Evolutionary conservation across 2,329 filamentous ascomycete genomes (phyloP).

Genomic region (Diaporthe citrichinensis): DNA sequence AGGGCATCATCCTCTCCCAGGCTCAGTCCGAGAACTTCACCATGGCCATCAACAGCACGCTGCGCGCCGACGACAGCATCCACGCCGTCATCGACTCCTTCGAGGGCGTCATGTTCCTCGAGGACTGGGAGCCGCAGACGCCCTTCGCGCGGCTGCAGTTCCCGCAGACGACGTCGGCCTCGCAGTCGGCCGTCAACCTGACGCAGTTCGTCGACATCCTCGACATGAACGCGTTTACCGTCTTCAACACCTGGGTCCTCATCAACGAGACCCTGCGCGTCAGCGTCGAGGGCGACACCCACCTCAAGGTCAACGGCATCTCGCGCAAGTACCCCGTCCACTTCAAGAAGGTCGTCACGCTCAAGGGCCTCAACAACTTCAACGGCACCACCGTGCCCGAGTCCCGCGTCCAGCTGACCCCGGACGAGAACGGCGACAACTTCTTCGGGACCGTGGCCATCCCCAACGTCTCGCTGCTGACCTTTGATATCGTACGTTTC

Average conservation of each 20-base stretch:
- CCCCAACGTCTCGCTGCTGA: slow-evolving; percentile 74
- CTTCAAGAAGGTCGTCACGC: slow-evolving; percentile 68
- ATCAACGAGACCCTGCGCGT: slow-evolving; percentile 65
- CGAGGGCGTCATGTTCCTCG: slow-evolving; percentile 68
- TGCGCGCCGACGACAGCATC: slow-evolving; percentile 65
- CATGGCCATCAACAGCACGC: slow-evolving; percentile 70
- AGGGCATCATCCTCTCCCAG: slow-evolving; percentile 64
- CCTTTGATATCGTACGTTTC: slow-evolving; percentile 72
- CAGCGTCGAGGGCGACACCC: slow-evolving; percentile 66
- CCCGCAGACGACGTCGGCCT: slow-evolving; percentile 64
- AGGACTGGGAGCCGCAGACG: slow-evolving; percentile 60
- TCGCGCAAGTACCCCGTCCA: slow-evolving; percentile 62
- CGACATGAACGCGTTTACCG: slow-evolving; percentile 63
- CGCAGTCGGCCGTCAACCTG: slow-evolving; percentile 66
- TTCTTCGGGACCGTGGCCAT: slow-evolving; percentile 72
- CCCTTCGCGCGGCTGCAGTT: slow-evolving; percentile 67
- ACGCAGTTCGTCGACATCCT: slow-evolving; percentile 63
- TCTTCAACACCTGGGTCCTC: slow-evolving; percentile 69
- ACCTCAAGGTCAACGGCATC: slow-evolving; percentile 65
- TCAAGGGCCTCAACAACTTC: slow-evolving; percentile 69
- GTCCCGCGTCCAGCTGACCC: slow-evolving; percentile 60
- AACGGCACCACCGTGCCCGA: slow-evolving; percentile 66
- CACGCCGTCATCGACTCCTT: slow-evolving; percentile 67
- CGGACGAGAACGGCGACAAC: slow-evolving; percentile 65
- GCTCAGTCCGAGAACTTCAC: slow-evolving; percentile 60